Base-by-base conservation (phyloP, 2,329 filamentous ascomycete genomes). In the Hawksworthiomyces lignivorus region DNA sequence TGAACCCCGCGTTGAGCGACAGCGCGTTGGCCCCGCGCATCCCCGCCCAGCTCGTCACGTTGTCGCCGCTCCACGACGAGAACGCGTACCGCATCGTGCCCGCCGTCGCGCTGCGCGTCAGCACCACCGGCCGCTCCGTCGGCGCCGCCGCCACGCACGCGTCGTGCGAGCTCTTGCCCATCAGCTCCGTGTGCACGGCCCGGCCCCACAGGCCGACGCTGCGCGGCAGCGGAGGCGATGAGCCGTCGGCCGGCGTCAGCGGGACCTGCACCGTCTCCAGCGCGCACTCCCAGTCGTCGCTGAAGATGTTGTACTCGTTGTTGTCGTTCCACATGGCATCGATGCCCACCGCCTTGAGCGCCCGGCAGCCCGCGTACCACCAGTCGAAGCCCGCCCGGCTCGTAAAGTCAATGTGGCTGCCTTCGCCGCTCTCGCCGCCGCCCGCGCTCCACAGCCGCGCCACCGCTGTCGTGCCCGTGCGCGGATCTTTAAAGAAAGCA, bases 301-400 rank as follows among this genome's bases (percentile, higher is more conserved):
- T 68, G 0, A 77, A 71, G 3, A 84, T 68, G 1, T 76, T 79
- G 56, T 85, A 87, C 57, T 87, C 82, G 50, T 86, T 87, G 59
- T 87, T 87, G 56, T 87, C 82, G 50, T 87, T 87, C 82, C 83
- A 87, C 62, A 86, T 84, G 36, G 72, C 81, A 50, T 85, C 81
- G 43, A 87, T 81, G 1, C 82, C 82, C 8, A 75, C 62, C 20
- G 73, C 62, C 41, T 76, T 76, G 2, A 87, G 65, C 37, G 69
- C 70, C 45, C 73, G 70, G 8, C 84, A 75, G 2, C 82, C 82
- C 1, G 83, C 65, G 46, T 76, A 82, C 83, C 83, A 87, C 78
- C 80, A 87, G 14, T 77, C 63, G 53, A 77, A 86, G 0, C 78
- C 82, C 0, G 71, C 70, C 18, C 73, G 65, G 0, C 80, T 84